Base-by-base conservation (phyloP, 495 filamentous ascomycete species). In the Hypomontagnella submonticulosa region DNA sequence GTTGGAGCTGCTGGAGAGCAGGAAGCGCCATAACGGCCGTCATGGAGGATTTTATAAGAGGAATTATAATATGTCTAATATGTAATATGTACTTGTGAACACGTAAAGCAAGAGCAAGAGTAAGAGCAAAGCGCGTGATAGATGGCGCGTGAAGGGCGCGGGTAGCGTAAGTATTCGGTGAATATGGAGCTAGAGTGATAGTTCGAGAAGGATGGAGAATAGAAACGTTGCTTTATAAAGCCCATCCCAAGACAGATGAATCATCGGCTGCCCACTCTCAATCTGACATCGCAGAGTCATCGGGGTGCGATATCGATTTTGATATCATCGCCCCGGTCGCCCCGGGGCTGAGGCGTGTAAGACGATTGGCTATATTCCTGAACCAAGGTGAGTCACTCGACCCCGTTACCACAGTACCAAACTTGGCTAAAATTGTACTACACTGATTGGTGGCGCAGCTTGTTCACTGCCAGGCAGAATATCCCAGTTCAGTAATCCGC, bases 131-230 rank as follows among this genome's bases (percentile, higher is more conserved):
- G 23, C 55, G 44, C 33, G 66, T 58, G 58, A 46, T 46, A 50
- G 50, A 47, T 63, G 65, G 37, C 59, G 59, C 50, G 54, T 42
- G 64, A 53, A 63, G 43, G 54, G 59, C 65, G 58, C 38, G 41
- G 42, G 27, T 48, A 53, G 51, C 50, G 57, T 54, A 20, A 38
- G 36, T 59, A 41, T 46, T 69, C 50, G 55, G 60, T 69, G n/a
- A 55, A 34, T 43, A 57, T 55, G 30, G 59, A 38, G 15, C 16
- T 48, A 37, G 36, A 50, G 36, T 2, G 40, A 48, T 4, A 19
- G 0, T 65, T 65, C 48, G 12, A 52, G 66, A 69, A 69, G 50
- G 18, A 11, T 9, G 48, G 36, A 44, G 60, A 64, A 64, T 7
- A 43, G 30, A 42, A 42, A 34, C 2, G 11, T 56, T n/a, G 16